Percentiles rank a stretch among this genome's conserved stretches.
Conservation (phyloP, 139 green algal genomes). For the Yamagishiella unicocca region DNA sequence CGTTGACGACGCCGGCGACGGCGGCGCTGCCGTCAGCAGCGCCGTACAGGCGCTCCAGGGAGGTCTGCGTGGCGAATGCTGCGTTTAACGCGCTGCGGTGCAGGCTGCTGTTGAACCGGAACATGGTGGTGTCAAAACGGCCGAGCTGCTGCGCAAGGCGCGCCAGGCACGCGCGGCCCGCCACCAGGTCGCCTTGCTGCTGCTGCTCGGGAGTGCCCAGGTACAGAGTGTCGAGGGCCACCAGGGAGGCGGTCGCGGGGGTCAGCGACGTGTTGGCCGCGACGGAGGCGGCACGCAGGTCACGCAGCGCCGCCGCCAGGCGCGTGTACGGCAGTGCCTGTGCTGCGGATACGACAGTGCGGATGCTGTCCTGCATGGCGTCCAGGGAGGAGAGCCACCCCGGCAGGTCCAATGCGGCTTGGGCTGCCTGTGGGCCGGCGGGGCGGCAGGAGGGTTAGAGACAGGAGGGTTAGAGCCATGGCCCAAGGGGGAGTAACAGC, state of each 20-base stretch:
- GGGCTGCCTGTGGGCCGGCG: not conserved
- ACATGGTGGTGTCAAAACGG: not conserved
- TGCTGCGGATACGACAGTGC: not conserved
- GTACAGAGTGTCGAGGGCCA: not conserved
- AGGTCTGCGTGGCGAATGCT: not conserved
- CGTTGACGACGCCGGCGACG: not conserved
- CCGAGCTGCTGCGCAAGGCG: not conserved
- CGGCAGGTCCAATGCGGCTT: not conserved
- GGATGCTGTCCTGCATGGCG: not conserved
- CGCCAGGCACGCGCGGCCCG: not conserved
- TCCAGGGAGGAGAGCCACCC: not conserved
- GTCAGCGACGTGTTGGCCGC: not conserved
- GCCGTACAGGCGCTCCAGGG: slow-evolving; percentile 11
- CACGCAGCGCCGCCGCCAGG: not conserved
- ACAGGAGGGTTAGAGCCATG: too few relatives aligned
- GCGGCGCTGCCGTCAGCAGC: not conserved
- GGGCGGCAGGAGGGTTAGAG: not conserved
- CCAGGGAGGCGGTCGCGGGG: not conserved
- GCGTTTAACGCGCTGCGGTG: slow-evolving; percentile 11
- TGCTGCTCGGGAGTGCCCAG: not conserved
- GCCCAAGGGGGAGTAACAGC: too few relatives aligned
- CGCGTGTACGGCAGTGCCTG: not conserved
- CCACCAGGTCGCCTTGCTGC: not conserved
- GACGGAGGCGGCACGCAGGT: not conserved
- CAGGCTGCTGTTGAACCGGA: not conserved